Conservation (phyloP, 176 grass and related monocot genomes). For the Phoenix dactylifera region DNA sequence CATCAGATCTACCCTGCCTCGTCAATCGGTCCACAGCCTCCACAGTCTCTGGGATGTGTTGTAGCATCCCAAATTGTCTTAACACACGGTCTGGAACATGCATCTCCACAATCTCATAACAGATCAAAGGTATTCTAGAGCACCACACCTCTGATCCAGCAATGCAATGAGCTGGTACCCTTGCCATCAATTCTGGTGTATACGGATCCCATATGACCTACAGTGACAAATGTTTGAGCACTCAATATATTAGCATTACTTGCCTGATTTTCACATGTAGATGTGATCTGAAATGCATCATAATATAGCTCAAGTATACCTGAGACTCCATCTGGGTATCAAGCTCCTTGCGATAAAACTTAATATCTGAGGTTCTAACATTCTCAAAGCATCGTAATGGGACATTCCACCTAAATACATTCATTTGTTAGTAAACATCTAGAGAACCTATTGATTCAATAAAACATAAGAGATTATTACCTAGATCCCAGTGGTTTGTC, state of each 20-base stretch:
- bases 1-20: constrained; percentile 37
- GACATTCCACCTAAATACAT: constrained; percentile 32
- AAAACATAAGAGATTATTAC: constrained; percentile 7
- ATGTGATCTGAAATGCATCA: not conserved
- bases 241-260: not conserved
- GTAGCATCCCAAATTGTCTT: constrained; percentile 37
- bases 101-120: constrained; percentile 49
- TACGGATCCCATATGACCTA: constrained; percentile 46
- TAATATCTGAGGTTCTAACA: constrained; percentile 25
- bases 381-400: constrained; percentile 36
- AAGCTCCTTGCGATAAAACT: constrained; percentile 36
- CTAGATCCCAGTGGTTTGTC: constrained; percentile 46
- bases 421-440: not conserved
- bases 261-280: no score
- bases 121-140: constrained; percentile 33
- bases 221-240: not conserved
- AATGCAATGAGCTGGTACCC: constrained; percentile 23
- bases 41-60: constrained; percentile 32
- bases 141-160: constrained; percentile 28
- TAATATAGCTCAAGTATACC: constrained; percentile 12
- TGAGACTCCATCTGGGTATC: constrained; percentile 32
- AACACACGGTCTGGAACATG: constrained; percentile 36
- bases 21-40: constrained; percentile 35
- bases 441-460: not conserved
- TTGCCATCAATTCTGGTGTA: constrained; percentile 18